Conservation (phyloP, 768 basidiomycete species). For the Tricholoma sp. region DNA sequence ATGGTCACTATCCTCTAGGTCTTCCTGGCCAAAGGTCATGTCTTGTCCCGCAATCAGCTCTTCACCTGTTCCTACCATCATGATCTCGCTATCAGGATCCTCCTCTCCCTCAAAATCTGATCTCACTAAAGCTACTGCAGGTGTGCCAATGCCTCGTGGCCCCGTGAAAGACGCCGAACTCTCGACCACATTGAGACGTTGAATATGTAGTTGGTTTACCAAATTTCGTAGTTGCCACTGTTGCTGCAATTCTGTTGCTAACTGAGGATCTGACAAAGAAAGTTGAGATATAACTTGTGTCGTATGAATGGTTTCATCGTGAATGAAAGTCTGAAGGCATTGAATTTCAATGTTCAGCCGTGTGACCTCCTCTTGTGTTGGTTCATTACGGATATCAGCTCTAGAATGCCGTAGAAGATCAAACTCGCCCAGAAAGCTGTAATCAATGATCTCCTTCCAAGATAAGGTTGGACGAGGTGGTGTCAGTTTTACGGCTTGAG, state of each 20-base stretch:
- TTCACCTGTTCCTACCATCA: not conserved
- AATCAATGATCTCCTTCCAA: not conserved
- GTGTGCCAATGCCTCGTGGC: not conserved
- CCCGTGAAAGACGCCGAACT: not conserved
- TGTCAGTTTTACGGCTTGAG: not conserved
- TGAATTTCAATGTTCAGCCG: constrained; percentile 20
- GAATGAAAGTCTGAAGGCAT: constrained; percentile 14
- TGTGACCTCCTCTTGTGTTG: constrained; percentile 18
- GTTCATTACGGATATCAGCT: constrained; percentile 8
- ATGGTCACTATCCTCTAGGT: not conserved
- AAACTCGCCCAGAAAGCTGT: constrained; percentile 19
- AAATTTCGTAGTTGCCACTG: not conserved
- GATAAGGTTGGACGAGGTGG: not conserved
- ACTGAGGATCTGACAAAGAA: not conserved
- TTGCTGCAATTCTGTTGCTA: not conserved
- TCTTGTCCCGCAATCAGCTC: not conserved
- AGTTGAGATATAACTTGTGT: not conserved
- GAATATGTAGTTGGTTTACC: not conserved
- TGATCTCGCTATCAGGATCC: not conserved
- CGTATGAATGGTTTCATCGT: constrained; percentile 5
- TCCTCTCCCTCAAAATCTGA: not conserved
- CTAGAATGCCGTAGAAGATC: constrained; percentile 14
- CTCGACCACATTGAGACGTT: not conserved
- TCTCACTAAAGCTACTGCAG: not conserved
- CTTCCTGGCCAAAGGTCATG: not conserved